Percentiles rank a stretch among this genome's conserved stretches.
phyloP scores from a whole-genome alignment of 192 early-diverging fungal species.

The Gamsiella multidivaricata region DNA sequence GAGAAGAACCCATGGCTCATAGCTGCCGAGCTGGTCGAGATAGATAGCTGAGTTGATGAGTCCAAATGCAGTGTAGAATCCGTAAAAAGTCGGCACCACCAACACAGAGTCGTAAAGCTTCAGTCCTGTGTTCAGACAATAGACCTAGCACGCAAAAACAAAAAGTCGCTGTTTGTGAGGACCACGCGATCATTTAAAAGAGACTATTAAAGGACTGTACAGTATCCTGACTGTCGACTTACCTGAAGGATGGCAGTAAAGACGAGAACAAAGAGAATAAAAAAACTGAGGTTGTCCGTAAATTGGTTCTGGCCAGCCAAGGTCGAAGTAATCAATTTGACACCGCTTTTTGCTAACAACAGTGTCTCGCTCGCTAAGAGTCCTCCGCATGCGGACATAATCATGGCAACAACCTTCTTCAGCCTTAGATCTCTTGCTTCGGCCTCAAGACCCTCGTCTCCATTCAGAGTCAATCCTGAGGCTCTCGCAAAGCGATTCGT shows the following conservation, averaged over 20 bases:
- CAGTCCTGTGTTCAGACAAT: constrained; percentile 67
- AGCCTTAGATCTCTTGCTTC: constrained; percentile 43
- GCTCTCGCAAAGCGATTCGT: constrained; percentile 42
- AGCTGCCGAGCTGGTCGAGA: constrained; percentile 61
- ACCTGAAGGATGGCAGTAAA: constrained; percentile 68
- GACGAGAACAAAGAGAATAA: constrained; percentile 61
- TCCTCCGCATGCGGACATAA: constrained; percentile 66
- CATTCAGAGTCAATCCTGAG: constrained; percentile 41
- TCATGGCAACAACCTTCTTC: constrained; percentile 64
- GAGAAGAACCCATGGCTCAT: constrained; percentile 60
- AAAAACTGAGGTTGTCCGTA: constrained; percentile 63
- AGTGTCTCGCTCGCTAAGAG: constrained; percentile 68
- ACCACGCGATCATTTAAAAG: background rate
- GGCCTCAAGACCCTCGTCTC: constrained; percentile 26
- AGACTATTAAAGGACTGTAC: background rate
- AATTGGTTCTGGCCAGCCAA: constrained; percentile 61
- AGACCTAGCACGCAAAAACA: too few species aligned
- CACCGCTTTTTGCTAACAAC: constrained; percentile 66
- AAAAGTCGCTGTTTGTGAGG: too few species aligned
- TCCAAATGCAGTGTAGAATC: constrained; percentile 66
- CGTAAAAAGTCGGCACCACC: constrained; percentile 70
- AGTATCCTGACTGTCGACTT: background rate
- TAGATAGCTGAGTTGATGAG: constrained; percentile 70
- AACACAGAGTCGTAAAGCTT: constrained; percentile 68
- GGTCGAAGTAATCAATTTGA: constrained; percentile 30